phyloP scores from a whole-genome alignment of 108 stramenopile genomes.

The Seminavis robusta region DNA sequence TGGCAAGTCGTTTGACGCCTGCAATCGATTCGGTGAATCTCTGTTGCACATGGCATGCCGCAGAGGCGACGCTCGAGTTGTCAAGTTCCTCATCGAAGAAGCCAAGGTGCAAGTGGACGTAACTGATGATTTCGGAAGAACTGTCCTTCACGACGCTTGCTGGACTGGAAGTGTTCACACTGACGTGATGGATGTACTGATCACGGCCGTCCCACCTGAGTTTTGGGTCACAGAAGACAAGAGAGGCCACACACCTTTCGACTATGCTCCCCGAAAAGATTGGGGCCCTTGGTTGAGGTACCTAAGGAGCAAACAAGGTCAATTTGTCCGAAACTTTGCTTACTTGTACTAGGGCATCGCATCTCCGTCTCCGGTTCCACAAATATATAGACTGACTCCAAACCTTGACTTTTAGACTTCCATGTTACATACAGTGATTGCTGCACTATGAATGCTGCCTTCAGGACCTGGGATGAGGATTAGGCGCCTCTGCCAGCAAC shows the following conservation, averaged over 20 bases:
- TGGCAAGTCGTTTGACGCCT: constrained; percentile 40
- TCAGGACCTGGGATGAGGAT: too few species aligned
- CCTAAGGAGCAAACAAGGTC: too few species aligned
- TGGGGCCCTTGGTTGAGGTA: constrained; percentile 42
- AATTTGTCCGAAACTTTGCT: too few species aligned
- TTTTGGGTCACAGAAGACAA: constrained; percentile 55
- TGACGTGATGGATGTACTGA: constrained; percentile 34
- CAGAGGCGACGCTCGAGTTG: constrained; percentile 39
- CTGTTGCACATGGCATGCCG: constrained; percentile 79
- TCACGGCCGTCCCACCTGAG: constrained; percentile 34
- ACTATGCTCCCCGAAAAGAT: constrained; percentile 65
- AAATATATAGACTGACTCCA: too few species aligned
- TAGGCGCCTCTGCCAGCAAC: too few species aligned
- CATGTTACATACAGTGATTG: too few species aligned
- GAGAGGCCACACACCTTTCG: constrained; percentile 75
- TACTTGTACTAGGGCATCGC: too few species aligned
- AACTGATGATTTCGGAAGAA: constrained; percentile 72
- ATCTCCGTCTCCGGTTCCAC: too few species aligned
- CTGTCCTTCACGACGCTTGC: constrained; percentile 73
- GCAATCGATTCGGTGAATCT: constrained; percentile 76
- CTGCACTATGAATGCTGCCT: too few species aligned
- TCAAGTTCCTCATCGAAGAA: constrained; percentile 53
- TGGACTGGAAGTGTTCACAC: constrained; percentile 49
- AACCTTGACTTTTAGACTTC: too few species aligned
- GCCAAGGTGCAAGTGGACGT: constrained; percentile 40